A percentile compares a stretch with the other conserved stretches of the same genome.
Conservation (phyloP, 352 stramenopile species). For the Globisporangium okanoganense region DNA sequence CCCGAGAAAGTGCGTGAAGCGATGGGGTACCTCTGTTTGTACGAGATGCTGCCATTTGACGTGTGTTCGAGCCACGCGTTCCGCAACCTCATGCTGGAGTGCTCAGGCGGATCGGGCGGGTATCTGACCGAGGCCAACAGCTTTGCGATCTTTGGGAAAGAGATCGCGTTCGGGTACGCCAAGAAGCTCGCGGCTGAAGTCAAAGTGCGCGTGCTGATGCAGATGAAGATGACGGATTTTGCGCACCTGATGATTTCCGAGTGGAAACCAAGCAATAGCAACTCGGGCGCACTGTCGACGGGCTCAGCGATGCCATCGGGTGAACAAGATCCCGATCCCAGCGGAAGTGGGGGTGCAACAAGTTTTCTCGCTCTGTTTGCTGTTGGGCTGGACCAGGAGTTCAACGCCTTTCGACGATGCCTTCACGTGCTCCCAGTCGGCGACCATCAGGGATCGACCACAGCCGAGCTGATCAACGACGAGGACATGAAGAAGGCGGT, state of each 20-base stretch:
- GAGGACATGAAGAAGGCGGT: slow-evolving; percentile 38
- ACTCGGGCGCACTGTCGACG: neutral
- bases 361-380: slow-evolving; percentile 50
- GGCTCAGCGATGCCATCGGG: slow-evolving; percentile 5
- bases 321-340: neutral
- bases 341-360: neutral
- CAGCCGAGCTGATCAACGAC: slow-evolving; percentile 23
- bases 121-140: slow-evolving; percentile 36
- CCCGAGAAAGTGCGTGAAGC: slow-evolving; percentile 58
- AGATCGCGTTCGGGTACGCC: slow-evolving; percentile 37
- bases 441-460: slow-evolving; percentile 11
- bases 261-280: slow-evolving; percentile 25
- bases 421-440: slow-evolving; percentile 42
- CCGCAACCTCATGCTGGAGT: slow-evolving; percentile 52
- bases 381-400: slow-evolving; percentile 60
- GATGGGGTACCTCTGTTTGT: slow-evolving; percentile 53
- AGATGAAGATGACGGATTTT: slow-evolving; percentile 61
- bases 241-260: slow-evolving; percentile 54
- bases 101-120: slow-evolving; percentile 29
- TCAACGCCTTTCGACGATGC: slow-evolving; percentile 58
- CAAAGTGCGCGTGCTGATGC: slow-evolving; percentile 37
- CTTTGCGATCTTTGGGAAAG: slow-evolving; percentile 39
- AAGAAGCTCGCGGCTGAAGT: slow-evolving; percentile 57
- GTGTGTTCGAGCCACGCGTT: slow-evolving; percentile 59
- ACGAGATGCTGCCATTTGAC: slow-evolving; percentile 69